These are phyloP conservation scores for Fusarium sp. DNA, from an alignment of 2,329 filamentous ascomycete species.

Conservation along the genomic window DNA sequence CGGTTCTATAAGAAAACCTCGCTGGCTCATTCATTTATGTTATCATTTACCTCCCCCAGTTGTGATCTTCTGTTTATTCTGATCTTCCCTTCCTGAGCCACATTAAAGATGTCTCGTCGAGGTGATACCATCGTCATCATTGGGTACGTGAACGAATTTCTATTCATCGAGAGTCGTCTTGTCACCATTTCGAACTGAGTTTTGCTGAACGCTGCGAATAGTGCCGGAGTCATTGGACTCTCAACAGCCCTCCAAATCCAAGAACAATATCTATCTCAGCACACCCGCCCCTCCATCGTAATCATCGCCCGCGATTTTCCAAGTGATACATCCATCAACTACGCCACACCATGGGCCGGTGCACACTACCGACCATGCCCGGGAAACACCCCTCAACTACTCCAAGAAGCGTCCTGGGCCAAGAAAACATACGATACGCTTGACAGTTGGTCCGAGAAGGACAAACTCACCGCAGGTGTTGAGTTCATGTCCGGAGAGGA, in stretches of 20 bases:
- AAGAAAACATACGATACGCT: background rate
- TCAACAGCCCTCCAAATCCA: background rate
- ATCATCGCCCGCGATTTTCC: background rate
- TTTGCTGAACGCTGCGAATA: background rate
- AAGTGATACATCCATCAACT: background rate
- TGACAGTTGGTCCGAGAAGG: background rate
- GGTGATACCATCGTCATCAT: background rate
- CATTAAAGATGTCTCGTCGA: background rate
- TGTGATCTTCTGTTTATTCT: too few species aligned
- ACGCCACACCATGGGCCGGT: constrained; percentile 9
- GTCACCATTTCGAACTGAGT: too few species aligned
- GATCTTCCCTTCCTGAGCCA: too few species aligned
- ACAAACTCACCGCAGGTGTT: background rate
- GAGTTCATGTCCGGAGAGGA: constrained; percentile 4
- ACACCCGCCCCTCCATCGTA: background rate
- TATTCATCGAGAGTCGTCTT: background rate
- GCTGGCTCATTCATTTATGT: background rate
- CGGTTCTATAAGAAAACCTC: background rate
- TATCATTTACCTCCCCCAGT: too few species aligned
- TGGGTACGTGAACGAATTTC: background rate
- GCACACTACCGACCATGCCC: constrained; percentile 10
- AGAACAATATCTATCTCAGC: background rate
- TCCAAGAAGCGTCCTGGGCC: background rate
- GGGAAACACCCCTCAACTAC: background rate
- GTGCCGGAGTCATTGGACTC: constrained; percentile 2